Conservation (phyloP, 257 asterid genomes). For the Sherardia arvensis region DNA sequence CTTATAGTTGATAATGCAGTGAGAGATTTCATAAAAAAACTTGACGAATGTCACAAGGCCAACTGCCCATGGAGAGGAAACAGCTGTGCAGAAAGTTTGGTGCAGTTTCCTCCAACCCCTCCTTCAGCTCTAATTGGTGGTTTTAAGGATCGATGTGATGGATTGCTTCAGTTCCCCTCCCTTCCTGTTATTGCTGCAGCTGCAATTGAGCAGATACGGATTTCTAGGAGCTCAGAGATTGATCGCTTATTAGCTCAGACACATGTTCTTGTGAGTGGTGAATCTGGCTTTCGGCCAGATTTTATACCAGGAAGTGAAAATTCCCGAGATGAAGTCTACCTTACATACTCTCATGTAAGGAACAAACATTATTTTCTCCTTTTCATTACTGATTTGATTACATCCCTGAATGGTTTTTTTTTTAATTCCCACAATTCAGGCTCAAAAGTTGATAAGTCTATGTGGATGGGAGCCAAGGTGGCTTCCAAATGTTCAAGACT, state of each 20-base stretch:
- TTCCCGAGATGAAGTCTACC: conserved; percentile 60
- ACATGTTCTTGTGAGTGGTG: conserved; percentile 51
- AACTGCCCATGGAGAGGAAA: conserved; percentile 93
- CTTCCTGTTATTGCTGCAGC: conserved; percentile 80
- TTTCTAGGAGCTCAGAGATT: conserved; percentile 68
- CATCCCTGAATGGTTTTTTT: neutral
- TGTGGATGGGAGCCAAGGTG: conserved; percentile 99
- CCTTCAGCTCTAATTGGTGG: conserved; percentile 98
- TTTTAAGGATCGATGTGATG: conserved; percentile 95
- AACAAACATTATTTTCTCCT: neutral
- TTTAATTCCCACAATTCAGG: conserved; percentile 35
- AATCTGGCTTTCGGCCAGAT: conserved; percentile 66
- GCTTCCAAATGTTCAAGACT: conserved; percentile 98
- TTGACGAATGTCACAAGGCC: conserved; percentile 71
- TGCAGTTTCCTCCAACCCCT: conserved; percentile 98
- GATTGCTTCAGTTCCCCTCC: conserved; percentile 85
- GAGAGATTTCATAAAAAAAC: conserved; percentile 65
- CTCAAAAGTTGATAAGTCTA: conserved; percentile 87
- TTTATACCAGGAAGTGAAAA: conserved; percentile 46
- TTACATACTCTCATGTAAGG: conserved; percentile 75
- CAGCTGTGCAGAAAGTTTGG: conserved; percentile 92
- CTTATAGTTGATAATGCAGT: conserved; percentile 62
- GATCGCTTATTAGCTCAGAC: conserved; percentile 77
- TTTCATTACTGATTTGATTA: conserved; percentile 4
- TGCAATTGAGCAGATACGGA: conserved; percentile 70